Evolutionary conservation across 2,329 filamentous ascomycete genomes (phyloP).

Genomic region (Epichloe sibirici): DNA sequence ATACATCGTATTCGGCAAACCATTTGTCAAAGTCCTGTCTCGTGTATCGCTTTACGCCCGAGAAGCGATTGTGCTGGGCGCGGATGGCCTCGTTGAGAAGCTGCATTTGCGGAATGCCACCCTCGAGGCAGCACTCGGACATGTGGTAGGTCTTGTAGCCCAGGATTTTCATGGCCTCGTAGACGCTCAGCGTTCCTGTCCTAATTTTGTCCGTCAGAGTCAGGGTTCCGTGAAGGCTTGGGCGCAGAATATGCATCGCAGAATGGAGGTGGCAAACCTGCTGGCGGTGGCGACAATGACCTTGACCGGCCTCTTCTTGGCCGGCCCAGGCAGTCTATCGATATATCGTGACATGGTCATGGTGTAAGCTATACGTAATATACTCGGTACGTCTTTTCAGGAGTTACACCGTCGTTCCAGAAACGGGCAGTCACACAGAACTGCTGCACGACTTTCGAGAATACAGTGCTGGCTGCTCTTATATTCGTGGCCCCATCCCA

Average conservation of each 20-base stretch:
- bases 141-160: constrained; percentile 26
- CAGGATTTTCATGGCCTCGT: constrained; percentile 20
- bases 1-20: constrained; percentile 25
- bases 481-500: no score
- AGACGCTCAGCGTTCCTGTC: constrained; percentile 16
- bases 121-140: constrained; percentile 16
- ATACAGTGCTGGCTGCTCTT: no score
- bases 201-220: constrained; percentile 9
- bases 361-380: background rate
- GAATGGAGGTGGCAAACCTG: constrained; percentile 13
- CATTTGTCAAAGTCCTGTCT: constrained; percentile 27
- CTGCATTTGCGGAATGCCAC: constrained; percentile 10
- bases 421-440: background rate
- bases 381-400: background rate
- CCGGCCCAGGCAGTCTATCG: constrained; percentile 21
- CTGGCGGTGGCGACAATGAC: constrained; percentile 25
- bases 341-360: constrained; percentile 22
- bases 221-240: background rate
- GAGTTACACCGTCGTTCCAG: background rate
- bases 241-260: background rate
- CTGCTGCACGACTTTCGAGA: no score
- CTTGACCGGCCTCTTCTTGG: constrained; percentile 19
- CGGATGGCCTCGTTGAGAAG: constrained; percentile 19
- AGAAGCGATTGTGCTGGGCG: constrained; percentile 15
- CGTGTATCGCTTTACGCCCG: constrained; percentile 1